Evolutionary conservation across 345 rosid species (phyloP).

Genomic region (Dipteronia sinensis): DNA sequence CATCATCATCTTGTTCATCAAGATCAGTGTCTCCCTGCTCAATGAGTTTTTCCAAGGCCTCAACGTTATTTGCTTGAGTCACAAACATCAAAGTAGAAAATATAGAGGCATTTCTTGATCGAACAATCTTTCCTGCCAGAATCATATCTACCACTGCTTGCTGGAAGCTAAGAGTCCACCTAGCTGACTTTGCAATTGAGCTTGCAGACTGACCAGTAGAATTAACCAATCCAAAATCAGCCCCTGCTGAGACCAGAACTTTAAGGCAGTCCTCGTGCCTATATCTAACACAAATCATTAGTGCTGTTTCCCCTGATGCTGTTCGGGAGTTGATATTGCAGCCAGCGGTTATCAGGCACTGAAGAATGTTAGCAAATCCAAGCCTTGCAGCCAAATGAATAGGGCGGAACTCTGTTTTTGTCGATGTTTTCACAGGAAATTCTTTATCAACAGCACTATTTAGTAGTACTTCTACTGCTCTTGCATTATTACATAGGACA

Average conservation of each 20-base stretch:
- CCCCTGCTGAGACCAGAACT: conserved; percentile 49
- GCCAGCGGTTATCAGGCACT: conserved; percentile 37
- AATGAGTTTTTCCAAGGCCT: conserved; percentile 40
- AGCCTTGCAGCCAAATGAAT: conserved; percentile 58
- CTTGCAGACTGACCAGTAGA: conserved; percentile 38
- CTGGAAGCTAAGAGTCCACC: conserved; percentile 51
- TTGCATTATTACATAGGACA: conserved; percentile 53
- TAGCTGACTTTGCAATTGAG: conserved; percentile 38
- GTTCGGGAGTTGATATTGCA: conserved; percentile 54
- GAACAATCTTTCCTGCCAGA: conserved; percentile 39
- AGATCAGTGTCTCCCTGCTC: conserved; percentile 32
- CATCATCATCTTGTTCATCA: conserved; percentile 48
- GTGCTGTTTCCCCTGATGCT: conserved; percentile 56
- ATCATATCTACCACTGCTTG: conserved; percentile 44
- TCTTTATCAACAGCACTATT: conserved; percentile 46
- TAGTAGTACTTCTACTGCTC: conserved; percentile 49
- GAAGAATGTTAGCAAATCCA: conserved; percentile 39
- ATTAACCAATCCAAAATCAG: conserved; percentile 51
- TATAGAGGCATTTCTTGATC: conserved; percentile 39
- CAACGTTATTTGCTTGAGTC: conserved; percentile 38
- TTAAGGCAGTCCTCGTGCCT: conserved; percentile 47
- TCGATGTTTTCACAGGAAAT: conserved; percentile 34
- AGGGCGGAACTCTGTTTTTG: conserved; percentile 39
- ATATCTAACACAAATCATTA: conserved; percentile 55
- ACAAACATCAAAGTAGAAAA: conserved; percentile 42